A percentile compares a stretch with the other conserved stretches of the same genome.
Evolutionary conservation across 345 rosid species (phyloP).

Genomic region (Microcos paniculata): DNA sequence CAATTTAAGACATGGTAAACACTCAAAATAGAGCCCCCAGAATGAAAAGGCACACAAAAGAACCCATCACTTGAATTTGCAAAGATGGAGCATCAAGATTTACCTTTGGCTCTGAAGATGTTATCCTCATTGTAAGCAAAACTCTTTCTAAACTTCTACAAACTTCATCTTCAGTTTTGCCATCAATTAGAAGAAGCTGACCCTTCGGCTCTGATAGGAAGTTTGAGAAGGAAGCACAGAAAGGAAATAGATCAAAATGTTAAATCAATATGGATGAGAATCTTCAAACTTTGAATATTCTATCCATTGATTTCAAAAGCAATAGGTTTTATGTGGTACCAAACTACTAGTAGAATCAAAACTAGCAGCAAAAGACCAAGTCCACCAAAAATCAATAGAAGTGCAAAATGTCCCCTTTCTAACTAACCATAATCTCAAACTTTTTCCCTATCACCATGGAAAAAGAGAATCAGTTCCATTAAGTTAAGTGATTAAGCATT

Average conservation of each 20-base stretch:
- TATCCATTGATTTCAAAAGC: background rate
- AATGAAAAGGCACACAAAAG: background rate
- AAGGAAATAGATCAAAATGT: background rate
- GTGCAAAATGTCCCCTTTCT: background rate
- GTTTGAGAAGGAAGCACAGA: background rate
- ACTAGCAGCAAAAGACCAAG: too few species aligned
- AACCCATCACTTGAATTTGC: background rate
- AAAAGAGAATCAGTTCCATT: background rate
- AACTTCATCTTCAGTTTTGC: conserved; percentile 89
- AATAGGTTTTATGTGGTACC: background rate
- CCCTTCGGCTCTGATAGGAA: conserved; percentile 81
- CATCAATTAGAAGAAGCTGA: conserved; percentile 91
- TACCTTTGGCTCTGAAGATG: conserved; percentile 95
- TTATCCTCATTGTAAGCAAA: conserved; percentile 91
- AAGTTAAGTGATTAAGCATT: background rate
- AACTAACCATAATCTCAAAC: background rate
- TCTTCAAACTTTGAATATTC: background rate
- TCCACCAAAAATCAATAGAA: background rate
- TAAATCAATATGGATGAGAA: background rate
- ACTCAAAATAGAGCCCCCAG: background rate
- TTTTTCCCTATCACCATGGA: background rate
- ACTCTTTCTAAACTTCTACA: conserved; percentile 88
- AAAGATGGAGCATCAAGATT: conserved; percentile 20
- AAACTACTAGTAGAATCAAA: too few species aligned
- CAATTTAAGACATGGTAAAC: background rate